Conservation (phyloP, 805 yeast species). For the Candida lessepsii region DNA sequence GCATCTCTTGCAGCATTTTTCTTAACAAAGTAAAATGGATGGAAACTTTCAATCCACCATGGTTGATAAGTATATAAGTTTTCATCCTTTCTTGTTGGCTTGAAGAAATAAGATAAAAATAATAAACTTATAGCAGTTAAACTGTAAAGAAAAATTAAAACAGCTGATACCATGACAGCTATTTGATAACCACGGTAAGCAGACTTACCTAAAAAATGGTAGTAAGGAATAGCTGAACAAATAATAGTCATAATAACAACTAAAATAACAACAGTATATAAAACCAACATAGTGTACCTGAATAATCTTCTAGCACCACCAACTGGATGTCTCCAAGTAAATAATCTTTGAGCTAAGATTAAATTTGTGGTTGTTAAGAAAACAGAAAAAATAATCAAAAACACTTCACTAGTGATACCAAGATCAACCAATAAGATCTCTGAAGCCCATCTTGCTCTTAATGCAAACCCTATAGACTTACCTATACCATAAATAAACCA, state of each 20-base stretch:
- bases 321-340: conserved; percentile 76
- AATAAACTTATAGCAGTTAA: conserved; percentile 51
- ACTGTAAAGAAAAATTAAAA: conserved; percentile 45
- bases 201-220: conserved; percentile 47
- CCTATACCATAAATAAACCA: conserved; percentile 50
- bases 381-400: conserved; percentile 55
- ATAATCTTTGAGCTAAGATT: conserved; percentile 67
- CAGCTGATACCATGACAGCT: conserved; percentile 29
- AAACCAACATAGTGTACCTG: conserved; percentile 46
- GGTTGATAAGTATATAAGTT: conserved; percentile 64
- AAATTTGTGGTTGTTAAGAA: conserved; percentile 56
- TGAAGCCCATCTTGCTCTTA: conserved; percentile 58
- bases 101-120: conserved; percentile 49
- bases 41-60: conserved; percentile 72
- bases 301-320: conserved; percentile 54
- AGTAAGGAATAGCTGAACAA: conserved; percentile 60
- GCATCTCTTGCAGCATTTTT: conserved; percentile 52
- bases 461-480: conserved; percentile 56
- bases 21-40: conserved; percentile 58
- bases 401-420: conserved; percentile 59
- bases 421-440: conserved; percentile 41
- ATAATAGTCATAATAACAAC: conserved; percentile 63
- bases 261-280: conserved; percentile 54
- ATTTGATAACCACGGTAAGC: conserved; percentile 22
- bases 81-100: conserved; percentile 53